phyloP scores from a whole-genome alignment of 116 monocot genomes.

The Phalaenopsis hybrid region DNA sequence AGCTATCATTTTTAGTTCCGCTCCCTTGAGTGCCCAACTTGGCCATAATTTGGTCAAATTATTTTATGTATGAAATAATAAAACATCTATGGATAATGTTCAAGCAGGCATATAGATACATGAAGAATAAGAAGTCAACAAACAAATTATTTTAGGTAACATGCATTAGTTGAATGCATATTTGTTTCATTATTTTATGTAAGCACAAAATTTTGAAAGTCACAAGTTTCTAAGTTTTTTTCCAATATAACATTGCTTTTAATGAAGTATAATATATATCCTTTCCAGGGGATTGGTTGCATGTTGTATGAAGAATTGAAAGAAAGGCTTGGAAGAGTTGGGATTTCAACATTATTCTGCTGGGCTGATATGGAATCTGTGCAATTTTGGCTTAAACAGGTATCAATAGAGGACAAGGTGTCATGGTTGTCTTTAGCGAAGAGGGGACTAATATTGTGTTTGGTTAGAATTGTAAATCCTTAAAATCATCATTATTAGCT shows the following conservation, averaged over 20 bases:
- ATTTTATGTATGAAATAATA: background rate
- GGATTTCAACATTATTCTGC: slow-evolving; percentile 58
- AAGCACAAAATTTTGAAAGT: background rate
- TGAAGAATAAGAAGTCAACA: background rate
- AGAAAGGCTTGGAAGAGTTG: slow-evolving; percentile 58
- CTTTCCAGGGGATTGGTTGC: slow-evolving; percentile 53
- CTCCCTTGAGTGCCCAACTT: background rate
- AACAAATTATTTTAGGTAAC: background rate
- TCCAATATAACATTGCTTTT: background rate
- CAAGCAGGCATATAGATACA: background rate
- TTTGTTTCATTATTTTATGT: background rate
- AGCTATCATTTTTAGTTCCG: background rate
- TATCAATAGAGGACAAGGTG: slow-evolving; percentile 4
- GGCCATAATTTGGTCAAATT: background rate
- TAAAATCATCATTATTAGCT: too few species aligned
- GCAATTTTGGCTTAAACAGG: slow-evolving; percentile 88
- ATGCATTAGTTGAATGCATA: background rate
- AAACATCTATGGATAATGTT: background rate
- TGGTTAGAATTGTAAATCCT: too few species aligned
- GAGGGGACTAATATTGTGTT: too few species aligned
- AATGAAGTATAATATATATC: background rate
- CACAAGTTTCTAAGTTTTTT: background rate
- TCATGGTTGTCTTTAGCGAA: background rate
- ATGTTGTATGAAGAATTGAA: slow-evolving; percentile 57
- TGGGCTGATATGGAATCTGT: slow-evolving; percentile 76